These are phyloP conservation scores for Malus sieversii DNA, from an alignment of 306 rosid species.

Conservation along the genomic window DNA sequence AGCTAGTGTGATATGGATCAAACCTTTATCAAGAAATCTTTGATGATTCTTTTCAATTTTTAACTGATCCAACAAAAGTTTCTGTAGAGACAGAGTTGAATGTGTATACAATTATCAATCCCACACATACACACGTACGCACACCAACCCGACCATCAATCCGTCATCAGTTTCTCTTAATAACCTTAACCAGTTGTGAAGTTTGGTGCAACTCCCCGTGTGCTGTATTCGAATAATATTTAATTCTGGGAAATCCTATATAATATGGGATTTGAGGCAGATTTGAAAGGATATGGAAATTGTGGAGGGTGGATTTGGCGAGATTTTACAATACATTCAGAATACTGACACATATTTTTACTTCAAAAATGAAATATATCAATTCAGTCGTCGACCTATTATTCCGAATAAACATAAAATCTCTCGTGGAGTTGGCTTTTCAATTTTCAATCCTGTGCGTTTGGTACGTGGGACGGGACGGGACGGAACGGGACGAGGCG, in stretches of 20 bases:
- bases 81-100: slow-evolving; percentile 4
- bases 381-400: too few species aligned
- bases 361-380: background rate
- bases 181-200: slow-evolving; percentile 20
- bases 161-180: background rate
- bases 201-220: slow-evolving; percentile 53
- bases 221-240: slow-evolving; percentile 18
- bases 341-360: too few species aligned
- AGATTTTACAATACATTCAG: too few species aligned
- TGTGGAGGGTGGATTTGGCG: slow-evolving; percentile 7
- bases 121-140: slow-evolving; percentile 15
- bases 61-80: slow-evolving; percentile 15
- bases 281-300: slow-evolving; percentile 46
- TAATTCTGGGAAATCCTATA: slow-evolving; percentile 39
- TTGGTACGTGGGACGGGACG: too few species aligned
- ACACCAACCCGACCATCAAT: background rate
- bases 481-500: too few species aligned
- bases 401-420: too few species aligned
- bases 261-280: slow-evolving; percentile 35
- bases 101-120: slow-evolving; percentile 3
- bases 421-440: background rate
- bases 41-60: slow-evolving; percentile 25
- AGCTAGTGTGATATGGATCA: background rate
- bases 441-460: too few species aligned
- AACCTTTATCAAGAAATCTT: slow-evolving; percentile 31